These are phyloP conservation scores for Penicillium argentinense DNA, from an alignment of 495 filamentous ascomycete genomes.

Conservation along the genomic window DNA sequence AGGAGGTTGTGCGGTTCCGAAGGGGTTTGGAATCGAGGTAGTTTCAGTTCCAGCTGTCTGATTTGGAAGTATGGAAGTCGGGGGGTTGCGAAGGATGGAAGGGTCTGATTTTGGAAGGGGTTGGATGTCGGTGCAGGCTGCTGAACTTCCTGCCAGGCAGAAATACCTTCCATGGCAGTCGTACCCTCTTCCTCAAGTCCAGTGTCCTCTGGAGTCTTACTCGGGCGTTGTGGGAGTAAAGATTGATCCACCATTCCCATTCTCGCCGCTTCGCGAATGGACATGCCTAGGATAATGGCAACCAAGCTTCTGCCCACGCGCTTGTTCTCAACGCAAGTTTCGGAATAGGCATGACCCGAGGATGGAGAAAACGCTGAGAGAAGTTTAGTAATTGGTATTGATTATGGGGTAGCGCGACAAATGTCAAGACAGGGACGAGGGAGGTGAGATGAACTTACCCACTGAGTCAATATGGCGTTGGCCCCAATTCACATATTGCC, in stretches of 20 bases:
- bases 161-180: too few relatives aligned
- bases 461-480: constrained; percentile 42
- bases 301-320: constrained; percentile 47
- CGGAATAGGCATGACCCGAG: constrained; percentile 51
- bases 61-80: too few relatives aligned
- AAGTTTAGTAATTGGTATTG: background rate
- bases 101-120: constrained; percentile 13
- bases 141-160: too few relatives aligned
- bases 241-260: constrained; percentile 47
- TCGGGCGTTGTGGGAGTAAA: constrained; percentile 20
- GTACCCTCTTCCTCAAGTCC: constrained; percentile 34
- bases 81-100: too few relatives aligned
- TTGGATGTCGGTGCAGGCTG: too few relatives aligned
- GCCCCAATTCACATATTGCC: constrained; percentile 55
- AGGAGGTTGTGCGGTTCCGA: background rate
- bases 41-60: background rate
- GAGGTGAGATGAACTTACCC: constrained; percentile 38
- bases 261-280: constrained; percentile 44
- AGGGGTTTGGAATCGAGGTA: background rate
- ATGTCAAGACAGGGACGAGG: too few relatives aligned
- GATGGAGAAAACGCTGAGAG: constrained; percentile 40
- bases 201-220: constrained; percentile 7
- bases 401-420: background rate
- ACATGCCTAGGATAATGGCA: constrained; percentile 53
- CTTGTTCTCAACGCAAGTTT: constrained; percentile 51